Base-by-base conservation (phyloP, 2,329 filamentous ascomycete species). In the Pseudovirgaria hyperparasitica region DNA sequence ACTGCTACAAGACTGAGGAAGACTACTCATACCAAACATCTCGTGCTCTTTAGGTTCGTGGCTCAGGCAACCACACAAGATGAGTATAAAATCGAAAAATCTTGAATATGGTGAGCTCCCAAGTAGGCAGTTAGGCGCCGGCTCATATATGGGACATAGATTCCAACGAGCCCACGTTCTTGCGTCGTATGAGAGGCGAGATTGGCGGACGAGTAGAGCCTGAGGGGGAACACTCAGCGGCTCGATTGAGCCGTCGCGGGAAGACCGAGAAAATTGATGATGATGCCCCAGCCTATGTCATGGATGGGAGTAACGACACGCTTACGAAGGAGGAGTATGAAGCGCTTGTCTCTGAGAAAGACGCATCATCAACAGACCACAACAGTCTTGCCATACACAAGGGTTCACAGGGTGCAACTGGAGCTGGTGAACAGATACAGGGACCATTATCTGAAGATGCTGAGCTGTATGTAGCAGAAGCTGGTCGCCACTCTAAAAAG, bases 211-310 rank as follows among this genome's bases (percentile, higher is more conserved):
- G 36, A 19, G 70, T 53, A 26, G 52, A 60, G 22, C 50, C 52
- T n/a, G n/a, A n/a, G n/a, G n/a, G n/a, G n/a, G n/a, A n/a, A n/a
- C n/a, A n/a, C n/a, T 26, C 55, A 54, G 32, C 54, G 57, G 24
- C 60, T 61, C 44, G 62, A 61, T 34, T 48, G 50, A 4, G 52
- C 50, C 7, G 41, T 60, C 13, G 53, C 58, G 30, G 68, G 42
- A 42, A 50, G 36, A 10, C 70, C 60, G 32, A 76, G 39, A 75
- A 76, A 21, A 73, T 84, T 33, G 78, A 77, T 9, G 81, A 87
- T 39, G 81, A 87, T 48, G 76, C 65, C 26, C 82, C 82, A 0
- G 64, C 82, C 0, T 72, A 82, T 27, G 71, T 90, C 4, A 70
- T 87, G 38, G 80, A 84, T 46, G 63, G 68, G 4, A 78, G 72